These are phyloP conservation scores for Coemansia sp. DNA, from an alignment of 192 early-diverging fungal species.

Conservation along the genomic window DNA sequence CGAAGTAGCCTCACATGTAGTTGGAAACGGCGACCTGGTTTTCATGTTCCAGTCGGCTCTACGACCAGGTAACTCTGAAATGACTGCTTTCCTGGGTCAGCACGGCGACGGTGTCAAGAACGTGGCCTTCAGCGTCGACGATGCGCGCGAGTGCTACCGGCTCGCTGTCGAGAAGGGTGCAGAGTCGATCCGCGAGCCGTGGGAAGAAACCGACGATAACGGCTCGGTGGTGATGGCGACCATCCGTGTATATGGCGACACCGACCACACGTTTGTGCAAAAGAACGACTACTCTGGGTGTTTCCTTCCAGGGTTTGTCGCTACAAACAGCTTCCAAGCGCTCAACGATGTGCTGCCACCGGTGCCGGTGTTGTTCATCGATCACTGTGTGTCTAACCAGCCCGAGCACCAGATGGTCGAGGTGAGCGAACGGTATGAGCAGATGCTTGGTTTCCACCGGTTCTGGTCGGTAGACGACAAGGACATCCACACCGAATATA, in stretches of 20 bases:
- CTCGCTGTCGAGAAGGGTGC: constrained; percentile 87
- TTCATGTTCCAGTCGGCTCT: constrained; percentile 94
- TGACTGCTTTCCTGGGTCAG: constrained; percentile 66
- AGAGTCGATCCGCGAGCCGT: constrained; percentile 71
- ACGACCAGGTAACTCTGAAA: constrained; percentile 71
- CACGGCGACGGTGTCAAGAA: constrained; percentile 97
- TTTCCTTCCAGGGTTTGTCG: constrained; percentile 82
- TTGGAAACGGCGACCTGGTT: constrained; percentile 73
- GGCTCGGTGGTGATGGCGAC: constrained; percentile 93
- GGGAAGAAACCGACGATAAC: constrained; percentile 78
- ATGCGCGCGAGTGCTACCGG: constrained; percentile 75
- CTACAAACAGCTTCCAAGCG: constrained; percentile 53
- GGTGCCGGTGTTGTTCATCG: constrained; percentile 73
- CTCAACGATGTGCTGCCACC: constrained; percentile 63
- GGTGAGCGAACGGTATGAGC: constrained; percentile 86
- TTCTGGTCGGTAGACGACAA: constrained; percentile 99
- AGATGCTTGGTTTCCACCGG: constrained; percentile 91
- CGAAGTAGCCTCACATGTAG: constrained; percentile 83
- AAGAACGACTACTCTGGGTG: constrained; percentile 75
- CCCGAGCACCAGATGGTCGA: constrained; percentile 86
- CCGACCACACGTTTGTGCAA: constrained; percentile 94
- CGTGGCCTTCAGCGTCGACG: constrained; percentile 90
- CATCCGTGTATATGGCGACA: constrained; percentile 89
- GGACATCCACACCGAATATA: constrained; percentile 94
- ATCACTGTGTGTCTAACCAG: constrained; percentile 96